A percentile compares a stretch with the other conserved stretches of the same genome.
Conservation (phyloP, 139 green algal genomes). For the Gonium pectorale region DNA sequence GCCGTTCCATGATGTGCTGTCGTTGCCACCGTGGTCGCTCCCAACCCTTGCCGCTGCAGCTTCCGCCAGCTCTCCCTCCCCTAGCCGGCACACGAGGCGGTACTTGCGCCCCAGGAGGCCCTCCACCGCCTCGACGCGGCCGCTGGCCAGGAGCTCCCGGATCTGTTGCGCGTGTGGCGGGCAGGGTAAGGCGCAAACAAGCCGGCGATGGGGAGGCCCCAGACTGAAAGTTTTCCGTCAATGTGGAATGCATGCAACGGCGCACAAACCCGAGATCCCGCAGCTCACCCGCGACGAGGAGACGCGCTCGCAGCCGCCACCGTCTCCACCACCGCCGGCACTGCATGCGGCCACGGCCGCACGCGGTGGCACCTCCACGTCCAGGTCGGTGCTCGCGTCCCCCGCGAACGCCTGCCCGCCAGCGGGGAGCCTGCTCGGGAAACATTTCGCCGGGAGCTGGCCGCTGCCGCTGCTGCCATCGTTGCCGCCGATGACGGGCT, state of each 20-base stretch:
- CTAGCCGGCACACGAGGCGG: conserved; percentile 57
- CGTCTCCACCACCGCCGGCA: not conserved
- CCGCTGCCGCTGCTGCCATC: not conserved
- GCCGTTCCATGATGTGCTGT: too few relatives aligned
- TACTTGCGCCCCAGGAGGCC: conserved; percentile 59
- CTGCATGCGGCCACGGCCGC: not conserved
- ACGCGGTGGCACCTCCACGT: not conserved
- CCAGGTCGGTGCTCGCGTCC: not conserved
- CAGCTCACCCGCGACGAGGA: conserved; percentile 66
- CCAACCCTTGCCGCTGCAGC: conserved; percentile 23
- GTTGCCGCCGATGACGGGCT: not conserved
- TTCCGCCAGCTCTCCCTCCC: not conserved
- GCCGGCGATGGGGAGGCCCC: too few relatives aligned
- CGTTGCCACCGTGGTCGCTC: not conserved
- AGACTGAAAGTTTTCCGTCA: too few relatives aligned
- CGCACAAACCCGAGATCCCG: too few relatives aligned
- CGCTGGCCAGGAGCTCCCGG: conserved; percentile 57
- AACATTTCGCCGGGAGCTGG: too few relatives aligned
- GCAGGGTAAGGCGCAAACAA: too few relatives aligned
- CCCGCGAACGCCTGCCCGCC: too few relatives aligned
- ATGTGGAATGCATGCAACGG: too few relatives aligned
- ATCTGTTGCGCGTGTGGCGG: too few relatives aligned
- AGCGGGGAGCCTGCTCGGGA: too few relatives aligned
- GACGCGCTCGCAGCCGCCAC: conserved; percentile 34
- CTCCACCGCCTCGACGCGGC: conserved; percentile 57